Percentiles rank a stretch among this genome's conserved stretches.
These are phyloP conservation scores for Thelephora terrestris DNA, from an alignment of 1,284 basidiomycete species.

Conservation along the genomic window DNA sequence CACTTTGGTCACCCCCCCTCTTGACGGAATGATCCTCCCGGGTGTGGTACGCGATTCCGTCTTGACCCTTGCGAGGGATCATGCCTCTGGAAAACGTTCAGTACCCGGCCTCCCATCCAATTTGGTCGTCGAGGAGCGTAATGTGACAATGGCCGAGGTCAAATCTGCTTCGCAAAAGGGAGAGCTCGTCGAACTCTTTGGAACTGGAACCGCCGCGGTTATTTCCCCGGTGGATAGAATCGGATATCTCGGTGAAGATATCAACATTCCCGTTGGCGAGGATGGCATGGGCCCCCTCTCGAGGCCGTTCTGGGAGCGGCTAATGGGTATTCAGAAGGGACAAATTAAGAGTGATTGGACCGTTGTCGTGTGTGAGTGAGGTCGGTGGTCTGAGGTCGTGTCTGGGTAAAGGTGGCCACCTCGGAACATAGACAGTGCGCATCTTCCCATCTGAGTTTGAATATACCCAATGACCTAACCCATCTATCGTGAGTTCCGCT, in stretches of 20 bases:
- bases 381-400: background rate
- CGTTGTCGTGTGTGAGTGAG: constrained; percentile 32
- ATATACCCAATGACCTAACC: no score
- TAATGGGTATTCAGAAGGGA: constrained; percentile 89
- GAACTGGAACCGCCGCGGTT: constrained; percentile 85
- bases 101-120: constrained; percentile 56
- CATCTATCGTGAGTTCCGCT: no score
- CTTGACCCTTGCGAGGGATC: constrained; percentile 71
- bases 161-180: constrained; percentile 57
- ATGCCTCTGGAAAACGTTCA: constrained; percentile 45
- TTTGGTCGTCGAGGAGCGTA: constrained; percentile 73
- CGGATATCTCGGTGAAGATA: constrained; percentile 81
- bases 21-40: constrained; percentile 93
- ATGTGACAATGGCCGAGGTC: constrained; percentile 86
- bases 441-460: no score
- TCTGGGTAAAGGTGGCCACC: no score
- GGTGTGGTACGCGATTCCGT: constrained; percentile 95
- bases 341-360: constrained; percentile 80
- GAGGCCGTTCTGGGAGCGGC: constrained; percentile 70
- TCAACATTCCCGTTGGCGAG: constrained; percentile 76
- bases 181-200: constrained; percentile 84
- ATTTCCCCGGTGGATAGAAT: constrained; percentile 78
- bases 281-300: constrained; percentile 87
- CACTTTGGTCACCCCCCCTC: constrained; percentile 86
- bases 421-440: no score